A percentile compares a stretch with the other conserved stretches of the same genome.
Evolutionary conservation across 106 monocot species (phyloP).

Genomic region (Chionographis japonica): DNA sequence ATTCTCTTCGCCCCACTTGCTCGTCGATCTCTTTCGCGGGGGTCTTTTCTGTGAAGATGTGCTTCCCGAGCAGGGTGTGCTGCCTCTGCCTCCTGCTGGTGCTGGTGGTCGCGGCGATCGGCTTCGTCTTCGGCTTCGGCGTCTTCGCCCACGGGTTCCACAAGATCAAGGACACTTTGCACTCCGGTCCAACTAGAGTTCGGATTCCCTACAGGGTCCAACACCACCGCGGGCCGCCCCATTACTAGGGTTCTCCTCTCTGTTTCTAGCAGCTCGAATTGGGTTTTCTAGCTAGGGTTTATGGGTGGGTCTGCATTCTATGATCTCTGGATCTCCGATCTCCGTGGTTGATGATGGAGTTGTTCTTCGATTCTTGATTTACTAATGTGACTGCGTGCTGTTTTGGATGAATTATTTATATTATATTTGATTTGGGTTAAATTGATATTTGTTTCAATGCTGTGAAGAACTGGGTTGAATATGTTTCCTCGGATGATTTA

Average conservation of each 20-base stretch:
- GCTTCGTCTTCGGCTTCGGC: conserved; percentile 81
- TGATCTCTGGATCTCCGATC: no score
- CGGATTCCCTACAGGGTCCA: neutral
- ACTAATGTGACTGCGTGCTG: no score
- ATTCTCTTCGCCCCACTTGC: no score
- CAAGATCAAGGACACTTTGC: conserved; percentile 63
- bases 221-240: conserved; percentile 34
- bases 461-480: no score
- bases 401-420: no score
- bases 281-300: neutral
- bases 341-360: no score
- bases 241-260: conserved; percentile 19
- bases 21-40: no score
- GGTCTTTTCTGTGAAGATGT: conserved; percentile 26
- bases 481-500: no score
- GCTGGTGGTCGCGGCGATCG: conserved; percentile 48
- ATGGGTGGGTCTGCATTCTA: neutral
- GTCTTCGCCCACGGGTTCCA: conserved; percentile 84
- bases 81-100: conserved; percentile 77
- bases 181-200: conserved; percentile 10
- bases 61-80: conserved; percentile 66
- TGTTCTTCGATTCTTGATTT: no score
- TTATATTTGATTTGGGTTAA: no score
- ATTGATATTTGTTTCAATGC: no score
- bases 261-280: neutral